Base-by-base conservation (phyloP, 2,329 filamentous ascomycete species). In the Monosporascus sp. region DNA sequence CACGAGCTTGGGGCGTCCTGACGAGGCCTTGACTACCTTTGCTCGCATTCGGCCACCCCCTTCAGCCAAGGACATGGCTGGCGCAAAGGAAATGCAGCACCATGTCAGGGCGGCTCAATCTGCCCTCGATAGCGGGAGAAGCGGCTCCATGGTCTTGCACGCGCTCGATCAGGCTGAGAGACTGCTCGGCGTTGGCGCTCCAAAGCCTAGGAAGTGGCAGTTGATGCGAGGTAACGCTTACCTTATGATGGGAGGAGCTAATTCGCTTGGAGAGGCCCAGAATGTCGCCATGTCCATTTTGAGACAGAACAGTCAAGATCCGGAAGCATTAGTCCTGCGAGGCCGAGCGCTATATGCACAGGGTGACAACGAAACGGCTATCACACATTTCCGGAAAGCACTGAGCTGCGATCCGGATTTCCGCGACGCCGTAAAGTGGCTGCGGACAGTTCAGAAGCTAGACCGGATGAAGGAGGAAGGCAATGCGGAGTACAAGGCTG, bases 381-480 rank as follows among this genome's bases (percentile, higher is more conserved):
- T 96, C 44, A 89, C 93, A 67, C 89, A 95, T 70, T 94, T 97
- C 75, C 84, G 90, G 59, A 89, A 94, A 74, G 94, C 93, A 20
- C 75, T 96, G 52, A 88, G 81, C 68, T 90, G 92, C 69, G 94
- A 97, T 63, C 94, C 94, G 8, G 94, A 99, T 70, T 94, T 89
- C 75, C 87, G 84, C 63, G 87, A 90, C 58, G 93, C 92, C 7
- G 83, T 96, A 63, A 95, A 91, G 74, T 93, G 90, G 75, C 78
- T 97, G 55, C 84, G 90, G 56, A 88, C 89, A 67, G 90, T 97
- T 45, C 91, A 96, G 74, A 96, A 92, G 73, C 81, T 99, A 22
- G 89, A 96, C 64, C 84, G 89, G 56, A 93, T 90, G 79, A 97
- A 97, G 78, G 88, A 94, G 61, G 90, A 96, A 64, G 94, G 94